Evolutionary conservation across 2,329 filamentous ascomycete genomes (phyloP), one percentile per base, ranked within the genome.

Genomic region (Bretziella fagacearum): DNA sequence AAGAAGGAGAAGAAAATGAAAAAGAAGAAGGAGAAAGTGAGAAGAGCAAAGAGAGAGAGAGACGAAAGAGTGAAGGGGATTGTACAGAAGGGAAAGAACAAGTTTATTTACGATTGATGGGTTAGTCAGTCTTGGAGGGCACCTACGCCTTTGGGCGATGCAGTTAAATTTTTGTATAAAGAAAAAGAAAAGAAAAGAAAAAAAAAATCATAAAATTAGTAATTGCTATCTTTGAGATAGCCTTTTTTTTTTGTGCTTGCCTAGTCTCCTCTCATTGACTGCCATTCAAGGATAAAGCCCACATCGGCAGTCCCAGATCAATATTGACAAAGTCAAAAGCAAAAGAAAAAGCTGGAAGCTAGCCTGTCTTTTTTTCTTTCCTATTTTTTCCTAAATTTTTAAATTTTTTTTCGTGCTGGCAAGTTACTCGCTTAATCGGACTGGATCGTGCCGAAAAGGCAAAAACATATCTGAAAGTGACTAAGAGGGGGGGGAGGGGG

Each of bases 381-480:
- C n/a, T n/a, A n/a, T n/a, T n/a, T n/a, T n/a, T n/a, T n/a, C n/a
- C n/a, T n/a, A n/a, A n/a, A n/a, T n/a, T n/a, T n/a, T n/a, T n/a
- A n/a, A n/a, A n/a, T 39, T 36, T 36, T 48, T 48, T 37, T 36
- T 36, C 36, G 25, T 48, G 32, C 36, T 39, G 20, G 17, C 37
- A 20, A 7, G 36, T 46, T 40, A 43, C 40, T 46, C 25, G 29
- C 32, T 43, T 20, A 43, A 30, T 43, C 40, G 40, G 40, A 17
- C 40, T 43, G 17, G 40, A 43, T 43, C 40, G 15, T 20, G 40
- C 40, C 25, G 26, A 42, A 36, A 18, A 36, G 33, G 33, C 8
- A 36, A 36, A 36, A 42, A 17, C 20, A 26, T 15, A n/a, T n/a
- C n/a, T n/a, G n/a, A n/a, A n/a, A n/a, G n/a, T n/a, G n/a, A n/a